Evolutionary conservation across 1,284 basidiomycete species (phyloP).

Genomic region (Termitomyces sp.): DNA sequence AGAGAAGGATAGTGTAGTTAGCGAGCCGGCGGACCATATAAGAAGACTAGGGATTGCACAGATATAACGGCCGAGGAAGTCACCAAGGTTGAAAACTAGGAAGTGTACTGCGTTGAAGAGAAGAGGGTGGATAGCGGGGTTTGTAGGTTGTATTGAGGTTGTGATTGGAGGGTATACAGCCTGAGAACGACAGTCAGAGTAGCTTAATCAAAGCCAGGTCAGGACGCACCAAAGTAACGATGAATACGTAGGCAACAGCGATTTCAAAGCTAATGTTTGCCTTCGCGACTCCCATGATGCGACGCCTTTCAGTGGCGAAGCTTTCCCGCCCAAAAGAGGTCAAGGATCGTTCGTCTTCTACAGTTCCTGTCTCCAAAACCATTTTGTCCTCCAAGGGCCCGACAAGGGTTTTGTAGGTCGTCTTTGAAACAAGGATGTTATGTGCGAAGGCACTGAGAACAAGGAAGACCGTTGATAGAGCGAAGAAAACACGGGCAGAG

Average conservation of each 20-base stretch:
- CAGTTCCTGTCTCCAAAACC: conserved; percentile 16
- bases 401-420: conserved; percentile 52
- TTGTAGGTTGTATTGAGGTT: conserved; percentile 64
- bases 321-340: conserved; percentile 27
- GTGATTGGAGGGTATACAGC: conserved; percentile 85
- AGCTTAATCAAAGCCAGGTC: neutral
- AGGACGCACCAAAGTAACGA: conserved; percentile 70
- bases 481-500: conserved; percentile 70
- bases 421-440: conserved; percentile 50
- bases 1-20: conserved; percentile 59
- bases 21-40: conserved; percentile 60
- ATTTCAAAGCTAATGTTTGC: conserved; percentile 67
- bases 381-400: conserved; percentile 35
- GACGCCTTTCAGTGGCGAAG: conserved; percentile 29
- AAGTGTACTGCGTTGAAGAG: conserved; percentile 72
- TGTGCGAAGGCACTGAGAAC: conserved; percentile 47
- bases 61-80: conserved; percentile 71
- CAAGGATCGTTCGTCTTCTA: conserved; percentile 33
- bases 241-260: conserved; percentile 71
- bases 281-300: conserved; percentile 52
- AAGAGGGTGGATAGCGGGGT: conserved; percentile 52
- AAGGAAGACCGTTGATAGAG: conserved; percentile 63
- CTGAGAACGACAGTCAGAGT: conserved; percentile 34
- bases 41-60: conserved; percentile 64
- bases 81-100: conserved; percentile 71